Conservation (phyloP, 73 alveolate species). For the Tetrahymena malaccensis region DNA sequence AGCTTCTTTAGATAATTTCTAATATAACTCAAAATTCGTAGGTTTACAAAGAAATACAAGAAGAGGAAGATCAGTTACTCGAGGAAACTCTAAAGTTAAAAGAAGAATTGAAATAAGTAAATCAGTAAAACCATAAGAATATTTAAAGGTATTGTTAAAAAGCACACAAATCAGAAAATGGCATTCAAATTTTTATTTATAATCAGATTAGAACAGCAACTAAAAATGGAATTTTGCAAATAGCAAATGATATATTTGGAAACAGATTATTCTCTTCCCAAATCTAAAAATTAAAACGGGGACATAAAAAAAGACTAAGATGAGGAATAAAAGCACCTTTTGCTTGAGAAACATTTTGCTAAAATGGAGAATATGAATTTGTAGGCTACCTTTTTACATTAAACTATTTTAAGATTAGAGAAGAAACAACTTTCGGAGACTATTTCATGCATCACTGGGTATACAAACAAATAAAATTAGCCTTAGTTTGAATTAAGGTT, state of each 20-base stretch:
- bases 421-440: background rate
- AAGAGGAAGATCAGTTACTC: background rate
- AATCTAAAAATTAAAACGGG: background rate
- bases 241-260: background rate
- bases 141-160: background rate
- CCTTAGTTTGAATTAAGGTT: background rate
- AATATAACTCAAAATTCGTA: background rate
- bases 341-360: background rate
- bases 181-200: background rate
- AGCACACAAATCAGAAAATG: background rate
- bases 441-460: background rate
- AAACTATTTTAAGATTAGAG: background rate
- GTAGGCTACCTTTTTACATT: background rate
- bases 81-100: background rate
- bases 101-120: background rate
- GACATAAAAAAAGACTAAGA: background rate
- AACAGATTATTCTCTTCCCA: background rate
- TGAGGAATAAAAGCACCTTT: background rate
- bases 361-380: background rate
- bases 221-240: background rate
- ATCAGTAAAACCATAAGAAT: background rate
- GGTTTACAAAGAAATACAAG: background rate
- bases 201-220: background rate
- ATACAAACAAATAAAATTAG: background rate
- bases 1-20: background rate